Conservation (phyloP, 441 rosid species). For the Pelargonium exstipulatum region DNA sequence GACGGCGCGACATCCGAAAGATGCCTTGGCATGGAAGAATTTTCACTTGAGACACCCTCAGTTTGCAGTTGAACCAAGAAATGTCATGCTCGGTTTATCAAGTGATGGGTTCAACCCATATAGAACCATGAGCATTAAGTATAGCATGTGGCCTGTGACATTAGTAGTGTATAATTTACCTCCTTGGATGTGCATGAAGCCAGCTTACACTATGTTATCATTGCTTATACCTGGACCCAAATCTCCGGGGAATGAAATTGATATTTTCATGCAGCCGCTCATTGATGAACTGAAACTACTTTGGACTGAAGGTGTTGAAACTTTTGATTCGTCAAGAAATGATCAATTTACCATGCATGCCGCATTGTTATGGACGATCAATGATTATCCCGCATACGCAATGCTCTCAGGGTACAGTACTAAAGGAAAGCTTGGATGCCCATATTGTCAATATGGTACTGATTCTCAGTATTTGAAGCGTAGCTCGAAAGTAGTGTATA, state of each 20-base stretch:
- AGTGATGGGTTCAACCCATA: slow-evolving; percentile 9
- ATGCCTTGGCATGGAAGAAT: slow-evolving; percentile 8
- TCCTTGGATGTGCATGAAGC: slow-evolving; percentile 12
- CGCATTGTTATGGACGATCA: slow-evolving; percentile 7
- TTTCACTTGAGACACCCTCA: background rate
- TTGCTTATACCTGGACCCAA: slow-evolving; percentile 4
- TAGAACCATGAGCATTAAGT: background rate
- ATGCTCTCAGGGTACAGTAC: slow-evolving; percentile 14
- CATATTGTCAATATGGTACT: background rate
- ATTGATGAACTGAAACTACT: slow-evolving; percentile 14
- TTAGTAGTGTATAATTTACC: background rate
- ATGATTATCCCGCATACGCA: slow-evolving; percentile 16
- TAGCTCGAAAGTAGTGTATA: slow-evolving; percentile 9
- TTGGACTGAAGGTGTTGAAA: background rate
- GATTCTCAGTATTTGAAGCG: background rate
- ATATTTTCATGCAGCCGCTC: slow-evolving; percentile 5
- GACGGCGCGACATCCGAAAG: background rate
- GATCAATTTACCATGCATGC: slow-evolving; percentile 1
- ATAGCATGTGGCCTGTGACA: slow-evolving; percentile 1
- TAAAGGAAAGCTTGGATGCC: slow-evolving; percentile 10
- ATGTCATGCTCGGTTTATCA: slow-evolving; percentile 12
- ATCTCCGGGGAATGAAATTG: background rate
- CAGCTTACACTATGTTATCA: background rate
- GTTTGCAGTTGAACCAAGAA: background rate
- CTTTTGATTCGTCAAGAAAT: background rate